Evolutionary conservation across 2,329 filamentous ascomycete genomes (phyloP).

Genomic region (Colletotrichum tamarilloi): DNA sequence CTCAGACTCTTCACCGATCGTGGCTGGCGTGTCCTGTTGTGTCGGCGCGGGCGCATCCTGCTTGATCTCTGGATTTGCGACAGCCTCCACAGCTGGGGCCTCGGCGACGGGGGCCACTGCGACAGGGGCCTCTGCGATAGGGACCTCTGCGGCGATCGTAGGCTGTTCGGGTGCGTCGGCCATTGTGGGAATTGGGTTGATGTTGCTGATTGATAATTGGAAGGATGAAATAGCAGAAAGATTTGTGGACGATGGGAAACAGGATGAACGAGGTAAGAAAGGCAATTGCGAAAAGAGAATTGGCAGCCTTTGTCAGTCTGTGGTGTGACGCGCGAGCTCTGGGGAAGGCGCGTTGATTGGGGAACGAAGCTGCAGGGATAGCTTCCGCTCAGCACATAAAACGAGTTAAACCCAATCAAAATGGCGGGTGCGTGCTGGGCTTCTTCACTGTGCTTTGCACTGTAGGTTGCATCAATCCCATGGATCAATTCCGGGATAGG

Average conservation of each 20-base stretch:
- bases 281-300: conserved; percentile 7
- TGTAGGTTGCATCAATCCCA: conserved; percentile 26
- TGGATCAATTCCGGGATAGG: conserved; percentile 7
- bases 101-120: conserved; percentile 20
- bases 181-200: conserved; percentile 36
- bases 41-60: conserved; percentile 29
- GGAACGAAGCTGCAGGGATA: conserved; percentile 34
- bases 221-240: background rate
- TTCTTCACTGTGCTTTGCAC: conserved; percentile 19
- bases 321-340: conserved; percentile 35
- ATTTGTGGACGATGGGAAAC: background rate
- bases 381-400: conserved; percentile 25
- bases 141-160: conserved; percentile 36
- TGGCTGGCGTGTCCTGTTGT: conserved; percentile 28
- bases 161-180: conserved; percentile 45
- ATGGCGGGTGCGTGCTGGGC: background rate
- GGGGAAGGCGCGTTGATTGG: conserved; percentile 37
- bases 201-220: background rate
- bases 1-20: conserved; percentile 42
- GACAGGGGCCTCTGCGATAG: conserved; percentile 31
- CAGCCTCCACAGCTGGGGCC: conserved; percentile 32
- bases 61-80: conserved; percentile 37
- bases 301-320: conserved; percentile 13
- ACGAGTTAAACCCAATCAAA: conserved; percentile 19
- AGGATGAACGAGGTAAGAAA: conserved; percentile 7